Evolutionary conservation across 257 asterid species (phyloP).

Genomic region (Rehmannia glutinosa): DNA sequence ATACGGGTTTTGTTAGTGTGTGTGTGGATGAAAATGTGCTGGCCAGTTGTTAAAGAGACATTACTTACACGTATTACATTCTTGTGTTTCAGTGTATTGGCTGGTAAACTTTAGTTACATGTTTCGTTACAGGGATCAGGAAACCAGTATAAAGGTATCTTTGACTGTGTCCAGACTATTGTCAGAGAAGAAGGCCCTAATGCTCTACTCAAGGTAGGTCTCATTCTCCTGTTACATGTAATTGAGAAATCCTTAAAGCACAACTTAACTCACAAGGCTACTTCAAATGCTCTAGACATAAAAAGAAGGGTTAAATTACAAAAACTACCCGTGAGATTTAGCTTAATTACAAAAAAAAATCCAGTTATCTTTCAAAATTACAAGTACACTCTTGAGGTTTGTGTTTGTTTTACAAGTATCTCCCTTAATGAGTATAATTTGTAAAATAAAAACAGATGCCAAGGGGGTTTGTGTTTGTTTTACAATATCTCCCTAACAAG

Average conservation of each 20-base stretch:
- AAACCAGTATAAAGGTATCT: slow-evolving; percentile 74
- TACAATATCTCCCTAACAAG: too few species aligned
- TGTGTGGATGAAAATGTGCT: neutral
- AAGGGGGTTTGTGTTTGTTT: too few species aligned
- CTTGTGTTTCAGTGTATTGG: neutral
- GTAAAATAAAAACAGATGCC: too few species aligned
- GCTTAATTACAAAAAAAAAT: too few species aligned
- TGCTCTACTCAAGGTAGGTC: slow-evolving; percentile 75
- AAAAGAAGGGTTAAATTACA: too few species aligned
- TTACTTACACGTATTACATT: too few species aligned
- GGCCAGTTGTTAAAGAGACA: neutral
- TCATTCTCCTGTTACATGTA: neutral
- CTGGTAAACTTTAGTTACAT: slow-evolving; percentile 14
- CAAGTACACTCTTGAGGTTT: too few species aligned
- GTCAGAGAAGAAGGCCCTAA: slow-evolving; percentile 78
- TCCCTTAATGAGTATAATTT: too few species aligned
- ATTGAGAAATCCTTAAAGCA: neutral
- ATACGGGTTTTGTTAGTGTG: neutral
- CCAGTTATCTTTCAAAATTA: too few species aligned
- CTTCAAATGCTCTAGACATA: neutral
- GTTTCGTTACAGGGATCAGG: slow-evolving; percentile 67
- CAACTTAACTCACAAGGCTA: neutral
- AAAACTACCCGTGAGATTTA: too few species aligned
- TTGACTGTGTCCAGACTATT: slow-evolving; percentile 77
- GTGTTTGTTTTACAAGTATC: too few species aligned